Conservation (phyloP, 441 rosid genomes). For the Croton laevigatus region DNA sequence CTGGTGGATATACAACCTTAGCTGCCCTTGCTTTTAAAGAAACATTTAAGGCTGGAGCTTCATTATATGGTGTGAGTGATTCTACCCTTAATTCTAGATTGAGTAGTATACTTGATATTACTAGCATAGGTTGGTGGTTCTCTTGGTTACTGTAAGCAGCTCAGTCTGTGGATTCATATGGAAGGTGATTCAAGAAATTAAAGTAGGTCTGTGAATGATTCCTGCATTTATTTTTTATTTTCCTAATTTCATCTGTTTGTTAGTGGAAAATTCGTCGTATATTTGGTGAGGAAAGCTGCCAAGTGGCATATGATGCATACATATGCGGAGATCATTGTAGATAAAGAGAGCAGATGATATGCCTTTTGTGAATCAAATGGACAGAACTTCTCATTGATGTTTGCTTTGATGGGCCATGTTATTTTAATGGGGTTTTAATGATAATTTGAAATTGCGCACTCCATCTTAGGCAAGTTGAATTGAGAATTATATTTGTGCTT, state of each 20-base stretch:
- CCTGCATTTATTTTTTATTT: not conserved
- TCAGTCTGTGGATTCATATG: not conserved
- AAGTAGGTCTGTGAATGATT: not conserved
- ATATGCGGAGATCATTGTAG: not conserved
- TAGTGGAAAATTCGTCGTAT: not conserved
- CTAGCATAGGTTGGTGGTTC: not conserved
- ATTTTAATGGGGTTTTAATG: not conserved
- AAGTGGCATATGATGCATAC: not conserved
- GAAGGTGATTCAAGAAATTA: not conserved
- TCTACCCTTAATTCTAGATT: not conserved
- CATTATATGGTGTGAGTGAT: slow-evolving; percentile 78
- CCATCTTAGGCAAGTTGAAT: slow-evolving; percentile 4
- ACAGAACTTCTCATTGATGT: not conserved
- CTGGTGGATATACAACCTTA: slow-evolving; percentile 91
- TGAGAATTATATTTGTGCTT: not conserved
- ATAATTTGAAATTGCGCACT: not conserved
- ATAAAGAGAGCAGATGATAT: not conserved
- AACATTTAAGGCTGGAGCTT: slow-evolving; percentile 85
- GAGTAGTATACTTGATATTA: slow-evolving; percentile 3
- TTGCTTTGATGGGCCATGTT: not conserved
- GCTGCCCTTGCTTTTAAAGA: slow-evolving; percentile 89
- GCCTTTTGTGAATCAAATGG: not conserved
- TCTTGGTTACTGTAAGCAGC: not conserved
- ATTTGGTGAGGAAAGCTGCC: not conserved
- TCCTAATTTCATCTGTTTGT: not conserved